phyloP scores from a whole-genome alignment of 2,329 filamentous ascomycete genomes.

The Samsoniella hepiali region DNA sequence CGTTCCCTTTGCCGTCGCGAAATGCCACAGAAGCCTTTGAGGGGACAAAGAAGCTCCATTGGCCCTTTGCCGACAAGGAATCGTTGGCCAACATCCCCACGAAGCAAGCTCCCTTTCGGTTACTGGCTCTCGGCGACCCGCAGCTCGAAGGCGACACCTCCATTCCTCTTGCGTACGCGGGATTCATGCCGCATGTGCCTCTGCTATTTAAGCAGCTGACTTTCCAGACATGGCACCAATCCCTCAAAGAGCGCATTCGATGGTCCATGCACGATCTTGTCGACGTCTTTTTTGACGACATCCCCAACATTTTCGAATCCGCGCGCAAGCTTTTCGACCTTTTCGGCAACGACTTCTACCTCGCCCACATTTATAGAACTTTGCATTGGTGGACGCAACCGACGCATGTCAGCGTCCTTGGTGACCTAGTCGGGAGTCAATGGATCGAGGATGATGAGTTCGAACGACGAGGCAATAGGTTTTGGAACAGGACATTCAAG shows the following conservation, averaged over 20 bases:
- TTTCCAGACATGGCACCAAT: constrained; percentile 44
- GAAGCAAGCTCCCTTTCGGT: constrained; percentile 69
- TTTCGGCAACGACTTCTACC: constrained; percentile 89
- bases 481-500: constrained; percentile 78
- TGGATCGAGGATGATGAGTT: constrained; percentile 92
- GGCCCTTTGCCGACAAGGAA: constrained; percentile 32
- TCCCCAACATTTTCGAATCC: constrained; percentile 63
- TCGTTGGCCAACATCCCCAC: constrained; percentile 25
- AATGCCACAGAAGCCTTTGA: constrained; percentile 34
- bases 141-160: constrained; percentile 91
- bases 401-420: constrained; percentile 83
- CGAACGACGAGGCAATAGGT: constrained; percentile 64
- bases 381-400: constrained; percentile 80
- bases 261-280: constrained; percentile 56
- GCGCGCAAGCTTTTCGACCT: constrained; percentile 80
- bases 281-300: constrained; percentile 63
- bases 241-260: constrained; percentile 50
- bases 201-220: constrained; percentile 46
- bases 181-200: constrained; percentile 52
- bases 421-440: constrained; percentile 89
- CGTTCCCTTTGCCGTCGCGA: constrained; percentile 61
- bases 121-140: constrained; percentile 85
- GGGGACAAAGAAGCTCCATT: constrained; percentile 40
- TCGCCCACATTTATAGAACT: constrained; percentile 86
- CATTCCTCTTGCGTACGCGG: constrained; percentile 58